These are phyloP conservation scores for Chalciporus sphaerocephalus DNA, from an alignment of 768 basidiomycete species.

Conservation along the genomic window DNA sequence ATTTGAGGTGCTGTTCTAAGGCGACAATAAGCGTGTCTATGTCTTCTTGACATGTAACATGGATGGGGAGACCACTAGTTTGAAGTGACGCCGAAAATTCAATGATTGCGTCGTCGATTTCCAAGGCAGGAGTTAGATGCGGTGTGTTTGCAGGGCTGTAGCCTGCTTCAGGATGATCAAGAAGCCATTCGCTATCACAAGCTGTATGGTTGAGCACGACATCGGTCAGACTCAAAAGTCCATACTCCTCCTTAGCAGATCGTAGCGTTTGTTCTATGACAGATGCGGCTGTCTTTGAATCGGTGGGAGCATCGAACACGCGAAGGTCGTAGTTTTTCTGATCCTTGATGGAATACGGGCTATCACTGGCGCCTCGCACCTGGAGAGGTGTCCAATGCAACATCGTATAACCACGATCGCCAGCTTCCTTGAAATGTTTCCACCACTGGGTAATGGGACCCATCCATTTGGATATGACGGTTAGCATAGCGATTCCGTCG, in stretches of 20 bases:
- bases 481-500: slow-evolving; percentile 84
- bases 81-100: slow-evolving; percentile 69
- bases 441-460: slow-evolving; percentile 76
- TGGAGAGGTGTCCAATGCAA: slow-evolving; percentile 95
- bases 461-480: slow-evolving; percentile 98
- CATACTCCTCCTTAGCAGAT: slow-evolving; percentile 78
- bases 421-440: slow-evolving; percentile 76
- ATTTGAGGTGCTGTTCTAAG: slow-evolving; percentile 56
- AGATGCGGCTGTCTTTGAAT: slow-evolving; percentile 49
- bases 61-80: slow-evolving; percentile 66
- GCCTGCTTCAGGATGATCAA: slow-evolving; percentile 94
- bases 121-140: slow-evolving; percentile 87
- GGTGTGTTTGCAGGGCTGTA: slow-evolving; percentile 90
- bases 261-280: slow-evolving; percentile 62
- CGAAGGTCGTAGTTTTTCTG: slow-evolving; percentile 80
- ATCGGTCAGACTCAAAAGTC: slow-evolving; percentile 86
- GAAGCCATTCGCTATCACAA: slow-evolving; percentile 87
- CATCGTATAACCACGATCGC: slow-evolving; percentile 94
- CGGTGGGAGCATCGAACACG: slow-evolving; percentile 48
- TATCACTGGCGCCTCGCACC: slow-evolving; percentile 81
- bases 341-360: slow-evolving; percentile 90
- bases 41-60: slow-evolving; percentile 61
- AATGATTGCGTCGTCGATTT: slow-evolving; percentile 83
- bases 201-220: slow-evolving; percentile 98
- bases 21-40: slow-evolving; percentile 61